Evolutionary conservation across 2,329 filamentous ascomycete genomes (phyloP).

Genomic region (Gliomastix tumulicola): DNA sequence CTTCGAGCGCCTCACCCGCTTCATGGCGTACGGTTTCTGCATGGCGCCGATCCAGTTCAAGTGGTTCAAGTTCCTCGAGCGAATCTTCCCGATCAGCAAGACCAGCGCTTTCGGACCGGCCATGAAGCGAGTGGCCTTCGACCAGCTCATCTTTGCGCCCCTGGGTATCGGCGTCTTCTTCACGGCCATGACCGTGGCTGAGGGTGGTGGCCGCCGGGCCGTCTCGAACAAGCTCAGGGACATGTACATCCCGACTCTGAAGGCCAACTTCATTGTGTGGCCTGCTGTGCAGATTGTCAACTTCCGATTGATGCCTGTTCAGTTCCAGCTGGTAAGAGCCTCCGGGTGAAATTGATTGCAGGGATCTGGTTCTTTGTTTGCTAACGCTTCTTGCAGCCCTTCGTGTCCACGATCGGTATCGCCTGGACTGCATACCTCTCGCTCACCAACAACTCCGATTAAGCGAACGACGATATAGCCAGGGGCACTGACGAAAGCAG

Average conservation of each 20-base stretch:
- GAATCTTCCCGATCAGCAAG: slow-evolving; percentile 79
- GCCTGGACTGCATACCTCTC: slow-evolving; percentile 97
- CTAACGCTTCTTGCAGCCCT: slow-evolving; percentile 55
- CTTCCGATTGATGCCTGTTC: slow-evolving; percentile 89
- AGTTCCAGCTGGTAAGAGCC: slow-evolving; percentile 83
- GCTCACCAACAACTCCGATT: slow-evolving; percentile 79
- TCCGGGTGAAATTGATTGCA: neutral
- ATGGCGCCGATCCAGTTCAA: slow-evolving; percentile 95
- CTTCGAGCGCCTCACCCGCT: slow-evolving; percentile 87
- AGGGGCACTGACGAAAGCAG: too few relatives aligned
- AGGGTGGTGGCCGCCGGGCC: slow-evolving; percentile 79
- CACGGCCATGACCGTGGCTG: slow-evolving; percentile 90
- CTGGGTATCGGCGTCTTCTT: slow-evolving; percentile 86
- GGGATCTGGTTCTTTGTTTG: neutral
- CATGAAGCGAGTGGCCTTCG: slow-evolving; percentile 83
- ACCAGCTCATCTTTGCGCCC: slow-evolving; percentile 90
- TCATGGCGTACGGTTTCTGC: slow-evolving; percentile 95
- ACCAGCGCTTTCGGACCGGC: slow-evolving; percentile 66
- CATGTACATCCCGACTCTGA: slow-evolving; percentile 88
- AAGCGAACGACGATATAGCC: slow-evolving; percentile 25
- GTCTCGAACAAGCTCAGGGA: slow-evolving; percentile 81
- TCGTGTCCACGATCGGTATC: slow-evolving; percentile 92
- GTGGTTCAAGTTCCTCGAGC: slow-evolving; percentile 86
- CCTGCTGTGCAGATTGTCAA: slow-evolving; percentile 94
- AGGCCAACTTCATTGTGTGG: slow-evolving; percentile 95